phyloP scores from a whole-genome alignment of 208 protist species.

The Naegleria fowleri region DNA sequence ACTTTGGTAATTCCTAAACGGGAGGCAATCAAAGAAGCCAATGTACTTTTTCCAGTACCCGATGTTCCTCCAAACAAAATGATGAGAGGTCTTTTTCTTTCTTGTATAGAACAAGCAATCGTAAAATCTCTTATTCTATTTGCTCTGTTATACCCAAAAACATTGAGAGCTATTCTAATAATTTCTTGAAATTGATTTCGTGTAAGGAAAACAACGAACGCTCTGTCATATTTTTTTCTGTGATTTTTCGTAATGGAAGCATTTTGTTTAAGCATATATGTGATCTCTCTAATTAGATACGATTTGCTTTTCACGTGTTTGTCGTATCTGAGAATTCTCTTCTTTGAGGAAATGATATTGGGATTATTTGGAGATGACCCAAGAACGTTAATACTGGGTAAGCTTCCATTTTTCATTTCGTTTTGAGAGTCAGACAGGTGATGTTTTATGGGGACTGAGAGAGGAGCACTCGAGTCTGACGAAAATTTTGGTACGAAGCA shows the following conservation, averaged over 20 bases:
- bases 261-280: background rate
- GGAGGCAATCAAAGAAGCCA: constrained; percentile 66
- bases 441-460: background rate
- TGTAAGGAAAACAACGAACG: background rate
- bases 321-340: background rate
- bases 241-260: background rate
- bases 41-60: constrained; percentile 78
- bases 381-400: background rate
- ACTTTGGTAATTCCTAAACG: constrained; percentile 68
- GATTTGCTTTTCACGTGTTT: background rate
- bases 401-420: no score
- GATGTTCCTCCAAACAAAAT: constrained; percentile 79
- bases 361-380: background rate
- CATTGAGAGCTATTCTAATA: background rate
- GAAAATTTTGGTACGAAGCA: no score
- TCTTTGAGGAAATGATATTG: background rate
- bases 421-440: background rate
- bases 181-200: constrained; percentile 2
- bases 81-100: constrained; percentile 58
- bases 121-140: background rate
- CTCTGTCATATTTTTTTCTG: background rate
- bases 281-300: background rate
- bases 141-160: background rate
- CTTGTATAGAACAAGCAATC: constrained; percentile 40
- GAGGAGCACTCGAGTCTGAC: background rate